Base-by-base conservation (phyloP, 2,329 filamentous ascomycete species). In the Fusarium sp. region DNA sequence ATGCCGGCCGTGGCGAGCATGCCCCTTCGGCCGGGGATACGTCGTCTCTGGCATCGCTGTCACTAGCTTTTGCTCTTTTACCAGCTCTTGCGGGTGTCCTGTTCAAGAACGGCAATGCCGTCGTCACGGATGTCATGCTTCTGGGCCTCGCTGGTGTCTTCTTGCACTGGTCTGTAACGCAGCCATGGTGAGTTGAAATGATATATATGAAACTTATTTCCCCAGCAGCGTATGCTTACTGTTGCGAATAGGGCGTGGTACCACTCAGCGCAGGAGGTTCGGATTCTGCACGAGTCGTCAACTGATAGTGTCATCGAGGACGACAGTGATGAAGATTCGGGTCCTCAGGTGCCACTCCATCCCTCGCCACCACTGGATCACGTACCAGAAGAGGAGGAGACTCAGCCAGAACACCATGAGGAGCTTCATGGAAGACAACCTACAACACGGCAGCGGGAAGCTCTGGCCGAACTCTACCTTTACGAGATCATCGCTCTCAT, bases 121-220 rank as follows among this genome's bases (percentile, higher is more conserved):
- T 98, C 66, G 89, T 95, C 58, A 97, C 94, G 1, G 95, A 98
- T 79, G 82, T 97, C 30, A 91, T 96, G 73, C 84, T 98, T 36
- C 82, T 98, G 34, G 90, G 88, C 3, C 81, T 98, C 66, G 93
- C 93, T 3, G 93, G 92, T 6, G 87, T 98, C 46, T 97, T 98
- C 75, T 84, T 98, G 66, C 95, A 97, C 78, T 98, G 94, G 94
- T 95, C 93, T 51, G 92, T 98, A 44, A 91, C 94, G 60, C 85
- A 96, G 71, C 95, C 95, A 73, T 98, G 95, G 95, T 95, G 83
- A 78, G 87, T 68, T 53, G 46, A 28, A n/a, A 13, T 6, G 9
- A 36, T 13, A 34, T 31, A 50, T 2, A 23, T 23, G 18, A 23
- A 3, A 4, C 18, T 23, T 23, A n/a, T n/a, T 34, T 3, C 28